phyloP scores from a whole-genome alignment of 495 filamentous ascomycete species.

The Haplographium delicatum region DNA sequence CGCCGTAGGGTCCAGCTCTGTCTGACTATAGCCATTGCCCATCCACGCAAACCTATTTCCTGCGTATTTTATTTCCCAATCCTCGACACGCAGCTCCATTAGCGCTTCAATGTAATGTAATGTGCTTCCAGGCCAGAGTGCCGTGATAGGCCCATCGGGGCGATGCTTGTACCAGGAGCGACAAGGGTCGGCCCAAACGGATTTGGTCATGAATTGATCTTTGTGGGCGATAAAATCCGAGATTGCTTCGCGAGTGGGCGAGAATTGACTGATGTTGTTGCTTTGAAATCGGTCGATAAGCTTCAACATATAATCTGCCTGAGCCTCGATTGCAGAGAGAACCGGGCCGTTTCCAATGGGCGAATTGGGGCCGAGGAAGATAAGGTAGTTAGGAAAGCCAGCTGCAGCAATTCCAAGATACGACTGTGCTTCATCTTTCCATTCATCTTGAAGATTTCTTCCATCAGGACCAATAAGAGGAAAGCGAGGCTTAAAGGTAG shows the following conservation, averaged over 20 bases:
- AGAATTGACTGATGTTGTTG: slow-evolving; percentile 54
- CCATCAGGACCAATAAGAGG: slow-evolving; percentile 41
- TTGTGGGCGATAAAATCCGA: slow-evolving; percentile 60
- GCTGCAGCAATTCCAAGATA: slow-evolving; percentile 52
- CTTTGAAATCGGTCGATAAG: slow-evolving; percentile 53
- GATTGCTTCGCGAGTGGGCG: slow-evolving; percentile 44
- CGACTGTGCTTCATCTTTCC: slow-evolving; percentile 41
- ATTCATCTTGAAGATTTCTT: slow-evolving; percentile 39
- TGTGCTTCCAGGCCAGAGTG: slow-evolving; percentile 35
- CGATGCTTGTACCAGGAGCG: slow-evolving; percentile 30
- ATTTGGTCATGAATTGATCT: slow-evolving; percentile 55
- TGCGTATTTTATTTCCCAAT: slow-evolving; percentile 36
- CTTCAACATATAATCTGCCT: slow-evolving; percentile 56
- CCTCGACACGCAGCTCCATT: slow-evolving; percentile 33
- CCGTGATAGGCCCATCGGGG: slow-evolving; percentile 27
- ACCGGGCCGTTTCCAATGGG: slow-evolving; percentile 28
- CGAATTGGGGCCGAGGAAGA: slow-evolving; percentile 28
- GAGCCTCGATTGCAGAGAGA: slow-evolving; percentile 28
- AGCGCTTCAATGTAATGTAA: slow-evolving; percentile 36
- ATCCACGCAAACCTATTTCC: slow-evolving; percentile 35
- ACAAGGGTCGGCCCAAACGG: slow-evolving; percentile 40
- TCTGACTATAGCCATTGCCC: slow-evolving; percentile 35
- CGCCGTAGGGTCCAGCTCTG: slow-evolving; percentile 9
- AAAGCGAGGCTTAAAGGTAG: slow-evolving; percentile 46
- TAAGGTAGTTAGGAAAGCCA: slow-evolving; percentile 54